Evolutionary conservation across 768 basidiomycete genomes (phyloP), one percentile per base, ranked within the genome.

Genomic region (Rhodotorula kratochvilovae): DNA sequence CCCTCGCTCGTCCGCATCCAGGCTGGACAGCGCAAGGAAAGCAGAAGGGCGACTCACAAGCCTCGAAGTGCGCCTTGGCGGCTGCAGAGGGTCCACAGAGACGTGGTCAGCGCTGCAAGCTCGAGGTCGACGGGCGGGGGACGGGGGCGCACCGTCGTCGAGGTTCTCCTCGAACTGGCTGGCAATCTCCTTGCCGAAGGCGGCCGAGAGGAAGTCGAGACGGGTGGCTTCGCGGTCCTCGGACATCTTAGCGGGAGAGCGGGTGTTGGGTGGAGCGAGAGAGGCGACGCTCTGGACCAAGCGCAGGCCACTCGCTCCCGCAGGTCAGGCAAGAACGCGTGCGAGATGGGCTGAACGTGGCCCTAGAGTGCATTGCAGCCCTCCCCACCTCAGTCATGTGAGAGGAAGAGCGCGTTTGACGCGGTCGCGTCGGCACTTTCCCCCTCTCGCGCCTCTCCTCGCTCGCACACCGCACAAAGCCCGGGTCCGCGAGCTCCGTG

Each of bases 41-140:
- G 48, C 19, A 45, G 11, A 27, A 42, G 11, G 10, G 3, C 11
- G 39, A 51, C 73, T 50, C 7, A 71, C 73, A 74, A 16, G 73
- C 69, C 5, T 70, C 69, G 27, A 71, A 71, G 48, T 67, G 57
- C 2, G 59, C 69, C 66, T 68, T 68, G 27, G 69, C 59, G 7
- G 35, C 50, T 59, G 58, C n/a, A 31, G 2, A 11, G 35, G 54
- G 35, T 12, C 25, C 8, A 19, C 21, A 36, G 39, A 16, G 23
- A 21, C 8, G 23, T 25, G 4, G 56, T 36, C 33, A 57, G 36
- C 56, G 13, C 2, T 25, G 25, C 17, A 35, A 15, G 17, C 21
- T 35, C 21, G 8, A 10, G 12, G 54, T 31, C 15, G 19, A 35
- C 29, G 1, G 55, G 33, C 25, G 10, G 25, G 7, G 23, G 23